Evolutionary conservation across 2,329 filamentous ascomycete species (phyloP), one percentile per base, ranked within the genome.

Genomic region (Pseudocercospora fijiensis): DNA sequence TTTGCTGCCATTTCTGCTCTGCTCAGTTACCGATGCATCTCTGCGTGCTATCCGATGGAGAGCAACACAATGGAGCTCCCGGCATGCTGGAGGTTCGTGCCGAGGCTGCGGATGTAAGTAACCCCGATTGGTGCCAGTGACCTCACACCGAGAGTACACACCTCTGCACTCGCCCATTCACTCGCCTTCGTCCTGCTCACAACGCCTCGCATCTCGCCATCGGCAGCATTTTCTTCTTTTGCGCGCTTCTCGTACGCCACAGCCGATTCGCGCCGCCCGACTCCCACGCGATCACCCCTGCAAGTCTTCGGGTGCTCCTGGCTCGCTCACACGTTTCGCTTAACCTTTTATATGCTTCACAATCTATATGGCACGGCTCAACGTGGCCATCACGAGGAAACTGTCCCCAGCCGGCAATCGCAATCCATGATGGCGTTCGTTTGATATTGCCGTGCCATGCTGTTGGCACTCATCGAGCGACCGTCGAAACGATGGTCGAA

Each of bases 1-100:
- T 87, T 86, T n/a, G 81, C 81, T 11, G 74, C 73, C 74, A 75
- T 75, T 27, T 20, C 45, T 26, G 61, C 60, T n/a, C n/a, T n/a
- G n/a, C n/a, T n/a, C n/a, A n/a, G n/a, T n/a, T 62, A 62, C 52
- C 24, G 26, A 49, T 49, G 22, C 45, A 49, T 24, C 13, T 26
- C 13, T 49, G 8, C 18, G 13, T 26, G 9, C 18, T 24, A 24
- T 37, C 30, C n/a, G n/a, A n/a, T 37, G 33, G 6, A n/a, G 9
- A 8, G n/a, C 33, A 37, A 37, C 33, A 37, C 30, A 11, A 33
- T 33, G 30, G 30, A 33, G 30, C 33, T 37, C 33, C 33, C 4
- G 33, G 13, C 33, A 6, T 37, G 33, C 13, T 37, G 37, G 18
- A 41, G 37, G 37, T 41, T 18, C 37, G 18, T 41, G 16, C 37